Evolutionary conservation across 148 eudicot genomes (phyloP).

Genomic region (Hydrangea macrophylla): DNA sequence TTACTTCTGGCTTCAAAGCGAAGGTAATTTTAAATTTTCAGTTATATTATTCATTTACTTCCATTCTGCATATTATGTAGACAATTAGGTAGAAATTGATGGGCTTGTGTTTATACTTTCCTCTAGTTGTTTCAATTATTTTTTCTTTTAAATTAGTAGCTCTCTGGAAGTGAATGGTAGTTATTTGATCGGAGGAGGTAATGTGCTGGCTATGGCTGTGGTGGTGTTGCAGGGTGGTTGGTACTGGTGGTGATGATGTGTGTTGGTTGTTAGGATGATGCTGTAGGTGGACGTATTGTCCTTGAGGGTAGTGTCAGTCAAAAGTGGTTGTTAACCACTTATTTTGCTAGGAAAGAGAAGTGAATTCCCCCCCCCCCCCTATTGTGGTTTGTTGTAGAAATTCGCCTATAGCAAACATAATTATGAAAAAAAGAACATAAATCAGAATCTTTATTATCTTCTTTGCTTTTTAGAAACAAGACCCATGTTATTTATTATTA

Average conservation of each 20-base stretch:
- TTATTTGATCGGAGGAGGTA: neutral
- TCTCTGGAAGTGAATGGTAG: neutral
- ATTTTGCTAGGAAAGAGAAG: constrained; percentile 3
- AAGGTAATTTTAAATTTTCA: constrained; percentile 43
- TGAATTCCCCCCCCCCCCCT: neutral
- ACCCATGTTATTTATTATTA: no score
- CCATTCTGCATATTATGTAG: neutral
- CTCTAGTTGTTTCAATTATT: neutral
- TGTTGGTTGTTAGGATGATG: neutral
- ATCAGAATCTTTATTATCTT: neutral
- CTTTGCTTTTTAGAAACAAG: constrained; percentile 5
- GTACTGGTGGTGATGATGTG: neutral
- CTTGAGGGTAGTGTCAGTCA: neutral
- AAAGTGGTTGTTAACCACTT: neutral
- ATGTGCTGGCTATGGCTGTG: neutral
- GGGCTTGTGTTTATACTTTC: neutral
- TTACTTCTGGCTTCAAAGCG: constrained; percentile 62
- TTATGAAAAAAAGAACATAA: neutral
- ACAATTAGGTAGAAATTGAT: neutral
- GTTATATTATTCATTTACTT: neutral
- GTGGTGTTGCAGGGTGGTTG: neutral
- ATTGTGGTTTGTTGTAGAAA: no score
- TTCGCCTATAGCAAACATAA: no score
- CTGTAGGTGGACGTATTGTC: neutral
- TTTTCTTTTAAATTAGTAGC: neutral